Base-by-base conservation (phyloP, 805 yeast species). In the Yarrowia keelungensis region DNA sequence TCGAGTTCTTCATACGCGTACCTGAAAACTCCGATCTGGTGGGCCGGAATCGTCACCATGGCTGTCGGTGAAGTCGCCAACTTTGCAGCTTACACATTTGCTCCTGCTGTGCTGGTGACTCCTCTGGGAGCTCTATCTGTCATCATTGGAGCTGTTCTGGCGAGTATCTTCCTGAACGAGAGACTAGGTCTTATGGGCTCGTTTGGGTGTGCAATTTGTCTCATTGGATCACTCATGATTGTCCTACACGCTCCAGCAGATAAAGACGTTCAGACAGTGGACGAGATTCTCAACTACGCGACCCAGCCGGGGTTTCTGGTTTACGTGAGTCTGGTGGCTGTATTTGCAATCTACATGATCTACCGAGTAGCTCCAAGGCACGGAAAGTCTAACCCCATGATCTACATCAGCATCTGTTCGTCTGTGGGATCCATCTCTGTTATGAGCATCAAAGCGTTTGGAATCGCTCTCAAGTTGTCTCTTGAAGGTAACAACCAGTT, bases 231-330 rank as follows among this genome's bases (percentile, higher is more conserved):
- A 2, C 92, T 92, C 22, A 89, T 92, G 69, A 92, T 92, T 70
- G 92, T 92, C n/a, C 80, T 92, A 70, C 97, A 92, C 76, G 97
- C 97, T 42, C 97, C 97, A 32, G 91, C 92, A 16, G 97, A 92
- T 78, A 90, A 89, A 78, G 97, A 92, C 71, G 87, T 92, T 69
- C 82, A 85, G 71, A 92, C 97, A 0, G 95, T 92, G 51, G 97
- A 92, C 76, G 97, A 92, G 79, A 91, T 92, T 71, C 81, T 92
- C 75, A 81, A 82, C 7, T 91, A 91, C 74, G 97, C 97, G 9
- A 83, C 87, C 71, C 86, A 86, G 69, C 97, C 97, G 0, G 80
- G 78, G 53, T 92, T 92, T 76, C 76, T 92, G 73, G 77, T 87
- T 51, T 92, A 92, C 77, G 85, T 87, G 47, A 73, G 83, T n/a